Evolutionary conservation across 371 early-diverging fungal genomes (phyloP).

Genomic region (Rhizomucor pusillus): DNA sequence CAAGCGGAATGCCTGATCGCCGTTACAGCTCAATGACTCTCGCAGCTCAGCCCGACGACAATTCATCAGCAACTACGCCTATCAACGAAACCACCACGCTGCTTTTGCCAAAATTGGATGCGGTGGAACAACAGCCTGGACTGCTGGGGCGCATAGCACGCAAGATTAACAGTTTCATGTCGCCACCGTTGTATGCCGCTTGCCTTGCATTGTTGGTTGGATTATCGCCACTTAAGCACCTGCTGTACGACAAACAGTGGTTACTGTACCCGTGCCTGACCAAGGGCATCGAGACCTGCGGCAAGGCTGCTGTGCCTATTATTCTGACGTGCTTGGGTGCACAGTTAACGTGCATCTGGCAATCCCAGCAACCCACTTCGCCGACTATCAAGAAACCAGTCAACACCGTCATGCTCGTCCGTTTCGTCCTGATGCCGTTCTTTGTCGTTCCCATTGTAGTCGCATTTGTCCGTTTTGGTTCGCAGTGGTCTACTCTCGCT

Average conservation of each 20-base stretch:
- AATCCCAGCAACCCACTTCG: slow-evolving; percentile 13
- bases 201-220: slow-evolving; percentile 55
- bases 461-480: slow-evolving; percentile 36
- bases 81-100: slow-evolving; percentile 3
- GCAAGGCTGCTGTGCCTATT: slow-evolving; percentile 67
- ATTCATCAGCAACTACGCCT: slow-evolving; percentile 1
- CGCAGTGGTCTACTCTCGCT: slow-evolving; percentile 31
- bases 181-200: slow-evolving; percentile 65
- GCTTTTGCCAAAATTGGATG: slow-evolving; percentile 1
- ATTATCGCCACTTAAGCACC: slow-evolving; percentile 45
- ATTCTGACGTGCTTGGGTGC: slow-evolving; percentile 69
- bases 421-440: slow-evolving; percentile 47
- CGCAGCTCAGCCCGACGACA: slow-evolving; percentile 11
- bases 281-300: slow-evolving; percentile 61
- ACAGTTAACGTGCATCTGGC: slow-evolving; percentile 43
- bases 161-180: slow-evolving; percentile 38
- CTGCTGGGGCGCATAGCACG: slow-evolving; percentile 2
- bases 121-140: not conserved
- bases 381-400: slow-evolving; percentile 31
- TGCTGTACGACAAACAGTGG: slow-evolving; percentile 50
- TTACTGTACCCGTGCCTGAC: slow-evolving; percentile 56
- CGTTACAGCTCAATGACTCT: slow-evolving; percentile 15
- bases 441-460: slow-evolving; percentile 43
- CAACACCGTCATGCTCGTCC: slow-evolving; percentile 30
- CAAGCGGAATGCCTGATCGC: slow-evolving; percentile 10